Percentiles rank a stretch among this genome's conserved stretches.
phyloP scores from a whole-genome alignment of 345 rosid genomes.

The Aethionema arabicum region DNA sequence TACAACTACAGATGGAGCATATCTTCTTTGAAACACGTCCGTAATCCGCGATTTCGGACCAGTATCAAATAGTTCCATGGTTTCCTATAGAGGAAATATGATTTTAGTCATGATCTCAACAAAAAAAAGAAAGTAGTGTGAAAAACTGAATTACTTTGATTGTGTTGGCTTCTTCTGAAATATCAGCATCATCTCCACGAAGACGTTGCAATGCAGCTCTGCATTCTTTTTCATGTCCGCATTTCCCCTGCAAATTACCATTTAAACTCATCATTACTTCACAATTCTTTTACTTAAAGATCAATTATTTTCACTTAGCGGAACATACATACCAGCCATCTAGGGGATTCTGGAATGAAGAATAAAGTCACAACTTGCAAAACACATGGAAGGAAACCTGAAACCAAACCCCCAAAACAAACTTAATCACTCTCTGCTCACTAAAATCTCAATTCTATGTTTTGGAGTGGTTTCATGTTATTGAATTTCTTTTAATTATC shows the following conservation, averaged over 20 bases:
- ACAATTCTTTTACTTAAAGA: background rate
- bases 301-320: background rate
- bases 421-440: background rate
- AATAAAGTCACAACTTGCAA: conserved; percentile 45
- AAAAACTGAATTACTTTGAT: conserved; percentile 43
- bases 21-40: conserved; percentile 51
- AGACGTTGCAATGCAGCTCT: conserved; percentile 50
- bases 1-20: conserved; percentile 46
- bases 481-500: too few relatives aligned
- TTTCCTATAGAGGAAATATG: conserved; percentile 33
- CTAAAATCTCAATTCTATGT: background rate
- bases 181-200: conserved; percentile 52
- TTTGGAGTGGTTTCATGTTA: too few relatives aligned
- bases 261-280: conserved; percentile 6
- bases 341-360: conserved; percentile 63
- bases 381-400: conserved; percentile 39
- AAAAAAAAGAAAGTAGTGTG: conserved; percentile 3
- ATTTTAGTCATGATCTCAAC: background rate
- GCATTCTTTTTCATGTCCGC: conserved; percentile 50
- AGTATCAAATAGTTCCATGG: conserved; percentile 33
- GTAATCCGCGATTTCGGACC: conserved; percentile 32
- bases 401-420: background rate
- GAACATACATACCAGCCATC: conserved; percentile 42
- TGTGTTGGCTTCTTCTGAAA: conserved; percentile 52
- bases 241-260: conserved; percentile 39